Base-by-base conservation (phyloP, 2,329 filamentous ascomycete species). In the Gremmenia infestans region DNA sequence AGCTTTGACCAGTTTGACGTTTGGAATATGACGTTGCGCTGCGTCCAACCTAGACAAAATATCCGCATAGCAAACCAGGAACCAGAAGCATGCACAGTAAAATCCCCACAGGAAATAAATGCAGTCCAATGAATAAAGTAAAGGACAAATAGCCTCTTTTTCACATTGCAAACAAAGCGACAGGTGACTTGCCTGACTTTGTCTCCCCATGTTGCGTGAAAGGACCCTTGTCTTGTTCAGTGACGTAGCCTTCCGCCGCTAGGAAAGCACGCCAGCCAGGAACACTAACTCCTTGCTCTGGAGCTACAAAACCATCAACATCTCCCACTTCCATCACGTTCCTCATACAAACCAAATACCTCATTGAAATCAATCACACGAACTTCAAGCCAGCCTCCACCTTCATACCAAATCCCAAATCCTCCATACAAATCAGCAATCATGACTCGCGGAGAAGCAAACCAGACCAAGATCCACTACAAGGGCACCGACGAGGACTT, bases 401-500 rank as follows among this genome's bases (percentile, higher is more conserved):
- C 17, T 47, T 51, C 48, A 45, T 43, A 54, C 22, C 51, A 39
- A 43, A 12, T 11, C 58, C 28, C 23, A 35, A 39, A 48, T 2
- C 48, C 48, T 50, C 50, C 48, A 56, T 37, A 49, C 48, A 52
- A 15, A 32, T 45, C 49, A 14, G 53, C 42, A 46, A 65, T 61
- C 63, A 83, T 83, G 80, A 65, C 76, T 73, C 78, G 81, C 63
- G 81, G 78, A 72, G 80, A 82, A 76, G 78, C 75, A 58, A 61
- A 68, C 50, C 76, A 81, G 67, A 78, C 76, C 72, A 88, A 87
- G 72, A 79, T 87, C 72, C 82, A 87, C 78, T 88, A 81, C 81
- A 82, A 87, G 75, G 87, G 86, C 72, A 73, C 74, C 60, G 74
- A 76, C 52, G 85, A 89, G 57, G 84, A 88, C 75, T 89, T 86